Percentiles rank a stretch among this genome's conserved stretches.
Evolutionary conservation across 768 basidiomycete species (phyloP).

Genomic region (Boletus insuetus): DNA sequence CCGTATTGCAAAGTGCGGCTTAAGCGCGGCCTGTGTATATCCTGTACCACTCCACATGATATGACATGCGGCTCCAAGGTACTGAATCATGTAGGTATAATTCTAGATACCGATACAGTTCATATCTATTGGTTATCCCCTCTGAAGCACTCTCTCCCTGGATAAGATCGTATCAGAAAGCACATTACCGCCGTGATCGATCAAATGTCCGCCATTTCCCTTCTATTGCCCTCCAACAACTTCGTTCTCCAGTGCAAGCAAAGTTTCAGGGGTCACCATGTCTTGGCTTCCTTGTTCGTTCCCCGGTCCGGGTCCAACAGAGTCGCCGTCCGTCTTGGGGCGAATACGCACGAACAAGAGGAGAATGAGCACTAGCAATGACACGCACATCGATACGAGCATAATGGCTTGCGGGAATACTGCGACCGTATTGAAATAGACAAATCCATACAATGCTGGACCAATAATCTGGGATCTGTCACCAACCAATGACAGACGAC

Average conservation of each 20-base stretch:
- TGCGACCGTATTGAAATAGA: constrained; percentile 70
- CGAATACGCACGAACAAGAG: constrained; percentile 48
- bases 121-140: not conserved
- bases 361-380: constrained; percentile 42
- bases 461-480: constrained; percentile 64
- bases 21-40: not conserved
- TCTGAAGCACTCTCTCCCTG: not conserved
- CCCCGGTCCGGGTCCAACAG: not conserved
- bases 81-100: not conserved
- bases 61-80: not conserved
- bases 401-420: constrained; percentile 70
- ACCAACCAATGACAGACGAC: not conserved
- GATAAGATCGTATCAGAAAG: no score
- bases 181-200: not conserved
- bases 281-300: constrained; percentile 5
- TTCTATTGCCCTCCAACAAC: constrained; percentile 1
- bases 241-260: not conserved
- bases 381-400: constrained; percentile 45
- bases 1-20: not conserved
- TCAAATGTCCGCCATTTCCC: not conserved
- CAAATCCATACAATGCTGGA: constrained; percentile 68
- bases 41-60: no score
- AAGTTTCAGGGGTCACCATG: not conserved
- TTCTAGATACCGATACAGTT: not conserved
- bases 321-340: not conserved